These are phyloP conservation scores for Chenopodium formosanum DNA, from an alignment of 148 eudicot genomes.

Conservation along the genomic window DNA sequence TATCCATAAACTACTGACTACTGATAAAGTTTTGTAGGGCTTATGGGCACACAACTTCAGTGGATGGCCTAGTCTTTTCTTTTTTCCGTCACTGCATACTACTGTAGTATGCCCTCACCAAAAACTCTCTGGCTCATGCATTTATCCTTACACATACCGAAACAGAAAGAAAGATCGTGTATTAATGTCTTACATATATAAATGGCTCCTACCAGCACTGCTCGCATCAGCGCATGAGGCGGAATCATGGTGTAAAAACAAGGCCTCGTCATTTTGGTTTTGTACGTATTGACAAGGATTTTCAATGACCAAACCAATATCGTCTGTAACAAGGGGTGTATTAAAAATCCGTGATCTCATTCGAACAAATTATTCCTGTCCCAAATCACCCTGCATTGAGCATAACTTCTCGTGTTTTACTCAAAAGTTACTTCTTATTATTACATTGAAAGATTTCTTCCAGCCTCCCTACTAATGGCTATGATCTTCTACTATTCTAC, in stretches of 20 bases:
- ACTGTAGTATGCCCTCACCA: slow-evolving; percentile 18
- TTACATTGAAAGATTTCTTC: too few relatives aligned
- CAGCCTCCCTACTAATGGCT: too few relatives aligned
- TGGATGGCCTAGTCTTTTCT: slow-evolving; percentile 14
- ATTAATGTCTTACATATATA: slow-evolving; percentile 7
- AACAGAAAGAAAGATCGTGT: neutral
- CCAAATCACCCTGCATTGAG: too few relatives aligned
- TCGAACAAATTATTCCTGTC: too few relatives aligned
- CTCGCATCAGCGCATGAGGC: slow-evolving; percentile 15
- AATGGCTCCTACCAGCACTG: slow-evolving; percentile 1
- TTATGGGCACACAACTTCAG: slow-evolving; percentile 12
- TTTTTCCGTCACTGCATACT: slow-evolving; percentile 16
- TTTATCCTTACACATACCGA: slow-evolving; percentile 5
- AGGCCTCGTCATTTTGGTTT: too few relatives aligned
- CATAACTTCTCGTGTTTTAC: too few relatives aligned
- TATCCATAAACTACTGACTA: slow-evolving; percentile 7
- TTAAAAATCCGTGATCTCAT: too few relatives aligned
- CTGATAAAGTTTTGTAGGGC: slow-evolving; percentile 19
- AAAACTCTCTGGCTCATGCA: slow-evolving; percentile 11
- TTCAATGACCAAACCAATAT: too few relatives aligned
- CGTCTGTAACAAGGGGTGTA: too few relatives aligned
- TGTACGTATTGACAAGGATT: too few relatives aligned
- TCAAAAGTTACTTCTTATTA: too few relatives aligned
- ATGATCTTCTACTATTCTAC: too few relatives aligned
- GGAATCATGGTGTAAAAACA: neutral